Evolutionary conservation across 805 yeast species (phyloP).

Genomic region (Scheffersomyces spartinae): DNA sequence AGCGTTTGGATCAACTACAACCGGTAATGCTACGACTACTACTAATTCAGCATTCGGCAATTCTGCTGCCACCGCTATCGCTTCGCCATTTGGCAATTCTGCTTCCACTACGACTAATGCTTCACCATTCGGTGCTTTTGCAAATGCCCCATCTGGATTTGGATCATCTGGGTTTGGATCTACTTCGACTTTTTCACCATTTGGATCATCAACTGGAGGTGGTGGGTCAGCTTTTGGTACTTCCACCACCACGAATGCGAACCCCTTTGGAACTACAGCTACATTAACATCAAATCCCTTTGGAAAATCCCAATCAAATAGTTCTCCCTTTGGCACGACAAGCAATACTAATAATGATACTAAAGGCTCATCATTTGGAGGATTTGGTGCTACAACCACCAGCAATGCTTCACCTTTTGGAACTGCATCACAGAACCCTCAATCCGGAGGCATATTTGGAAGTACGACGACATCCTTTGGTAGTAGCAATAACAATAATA

Average conservation of each 20-base stretch:
- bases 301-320: slow-evolving; percentile 4
- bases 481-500: slow-evolving; percentile 3
- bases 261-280: slow-evolving; percentile 8
- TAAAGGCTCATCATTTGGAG: background rate
- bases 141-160: slow-evolving; percentile 8
- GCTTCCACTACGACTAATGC: slow-evolving; percentile 2
- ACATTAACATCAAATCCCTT: slow-evolving; percentile 2
- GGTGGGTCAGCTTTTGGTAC: slow-evolving; percentile 3
- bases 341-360: background rate
- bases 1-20: slow-evolving; percentile 8
- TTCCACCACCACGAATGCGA: slow-evolving; percentile 2
- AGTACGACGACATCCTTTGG: slow-evolving; percentile 5
- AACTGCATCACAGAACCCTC: slow-evolving; percentile 4
- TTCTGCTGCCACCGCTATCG: slow-evolving; percentile 3
- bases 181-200: slow-evolving; percentile 2
- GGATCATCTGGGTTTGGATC: slow-evolving; percentile 4
- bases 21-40: background rate
- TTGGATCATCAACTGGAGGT: slow-evolving; percentile 1
- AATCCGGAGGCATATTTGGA: too few relatives aligned
- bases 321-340: slow-evolving; percentile 2
- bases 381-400: slow-evolving; percentile 3
- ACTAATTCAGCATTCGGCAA: slow-evolving; percentile 4
- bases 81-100: slow-evolving; percentile 7
- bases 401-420: slow-evolving; percentile 12
- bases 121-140: slow-evolving; percentile 4